phyloP scores from a whole-genome alignment of 495 filamentous ascomycete species.

The Schizothecium vesticola region DNA sequence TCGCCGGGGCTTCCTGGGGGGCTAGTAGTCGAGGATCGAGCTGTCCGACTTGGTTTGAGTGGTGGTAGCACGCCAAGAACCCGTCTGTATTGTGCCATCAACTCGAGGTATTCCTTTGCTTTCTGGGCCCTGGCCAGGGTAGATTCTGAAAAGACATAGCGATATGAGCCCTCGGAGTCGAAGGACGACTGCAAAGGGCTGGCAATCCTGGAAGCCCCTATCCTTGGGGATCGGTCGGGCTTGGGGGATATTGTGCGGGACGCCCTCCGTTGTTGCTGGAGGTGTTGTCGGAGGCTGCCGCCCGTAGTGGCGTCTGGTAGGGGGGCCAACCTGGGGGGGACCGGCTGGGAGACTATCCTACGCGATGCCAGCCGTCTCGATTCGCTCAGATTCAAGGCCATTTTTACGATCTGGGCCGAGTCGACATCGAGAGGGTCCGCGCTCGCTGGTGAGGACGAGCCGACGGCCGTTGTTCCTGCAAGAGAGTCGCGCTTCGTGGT shows the following conservation, averaged over 20 bases:
- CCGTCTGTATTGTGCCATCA: slow-evolving; percentile 73
- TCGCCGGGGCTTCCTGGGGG: slow-evolving; percentile 28
- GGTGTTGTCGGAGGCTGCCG: slow-evolving; percentile 57
- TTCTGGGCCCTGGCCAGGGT: slow-evolving; percentile 75
- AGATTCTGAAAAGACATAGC: slow-evolving; percentile 66
- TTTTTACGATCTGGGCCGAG: slow-evolving; percentile 79
- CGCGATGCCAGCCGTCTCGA: slow-evolving; percentile 61
- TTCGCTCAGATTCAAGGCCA: slow-evolving; percentile 84
- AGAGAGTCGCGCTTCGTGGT: slow-evolving; percentile 17
- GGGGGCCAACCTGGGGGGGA: slow-evolving; percentile 43
- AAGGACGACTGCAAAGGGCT: slow-evolving; percentile 43
- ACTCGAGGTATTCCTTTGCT: slow-evolving; percentile 70
- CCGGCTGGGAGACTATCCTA: slow-evolving; percentile 46
- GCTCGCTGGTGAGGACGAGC: slow-evolving; percentile 17
- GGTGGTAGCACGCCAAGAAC: slow-evolving; percentile 70
- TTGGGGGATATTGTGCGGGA: slow-evolving; percentile 56
- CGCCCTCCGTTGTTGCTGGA: slow-evolving; percentile 57
- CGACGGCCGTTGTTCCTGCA: slow-evolving; percentile 18
- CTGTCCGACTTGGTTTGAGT: slow-evolving; percentile 45
- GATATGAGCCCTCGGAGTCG: slow-evolving; percentile 35
- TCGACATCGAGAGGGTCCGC: slow-evolving; percentile 55
- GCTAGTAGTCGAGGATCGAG: slow-evolving; percentile 24
- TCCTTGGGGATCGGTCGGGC: slow-evolving; percentile 39
- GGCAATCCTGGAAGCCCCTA: slow-evolving; percentile 26
- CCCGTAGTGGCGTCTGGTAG: slow-evolving; percentile 40